Percentiles rank a stretch among this genome's conserved stretches.
Evolutionary conservation across 73 alveolate genomes (phyloP).

Genomic region (Paramecium sexaurelia): DNA sequence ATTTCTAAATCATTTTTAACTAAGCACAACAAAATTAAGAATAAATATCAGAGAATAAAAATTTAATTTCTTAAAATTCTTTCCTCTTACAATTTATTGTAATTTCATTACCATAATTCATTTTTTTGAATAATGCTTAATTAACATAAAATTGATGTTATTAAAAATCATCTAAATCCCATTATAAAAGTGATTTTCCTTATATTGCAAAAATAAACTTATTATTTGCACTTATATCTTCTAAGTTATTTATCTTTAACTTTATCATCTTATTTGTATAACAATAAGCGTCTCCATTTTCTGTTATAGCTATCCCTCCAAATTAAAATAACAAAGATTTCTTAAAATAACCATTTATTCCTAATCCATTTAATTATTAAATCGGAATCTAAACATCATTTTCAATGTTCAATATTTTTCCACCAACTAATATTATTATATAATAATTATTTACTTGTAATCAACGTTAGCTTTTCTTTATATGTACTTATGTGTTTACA

Average conservation of each 20-base stretch:
- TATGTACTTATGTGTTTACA: not conserved
- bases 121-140: not conserved
- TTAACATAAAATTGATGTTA: not conserved
- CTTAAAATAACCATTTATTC: not conserved
- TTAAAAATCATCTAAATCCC: slow-evolving; percentile 15
- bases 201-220: not conserved
- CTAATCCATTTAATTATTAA: not conserved
- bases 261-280: not conserved
- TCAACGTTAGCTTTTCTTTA: not conserved
- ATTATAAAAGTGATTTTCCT: not conserved
- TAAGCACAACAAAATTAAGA: not conserved
- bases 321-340: not conserved
- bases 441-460: not conserved
- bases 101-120: slow-evolving; percentile 13
- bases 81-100: not conserved
- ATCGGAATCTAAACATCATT: not conserved
- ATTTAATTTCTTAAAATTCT: not conserved
- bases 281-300: not conserved
- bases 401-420: not conserved
- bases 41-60: not conserved
- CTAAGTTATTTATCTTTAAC: not conserved
- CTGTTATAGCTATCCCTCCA: not conserved
- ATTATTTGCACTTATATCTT: not conserved
- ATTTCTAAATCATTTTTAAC: not conserved
- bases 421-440: not conserved